phyloP scores from a whole-genome alignment of 2,329 filamentous ascomycete species.

The Colletotrichum kahawae region DNA sequence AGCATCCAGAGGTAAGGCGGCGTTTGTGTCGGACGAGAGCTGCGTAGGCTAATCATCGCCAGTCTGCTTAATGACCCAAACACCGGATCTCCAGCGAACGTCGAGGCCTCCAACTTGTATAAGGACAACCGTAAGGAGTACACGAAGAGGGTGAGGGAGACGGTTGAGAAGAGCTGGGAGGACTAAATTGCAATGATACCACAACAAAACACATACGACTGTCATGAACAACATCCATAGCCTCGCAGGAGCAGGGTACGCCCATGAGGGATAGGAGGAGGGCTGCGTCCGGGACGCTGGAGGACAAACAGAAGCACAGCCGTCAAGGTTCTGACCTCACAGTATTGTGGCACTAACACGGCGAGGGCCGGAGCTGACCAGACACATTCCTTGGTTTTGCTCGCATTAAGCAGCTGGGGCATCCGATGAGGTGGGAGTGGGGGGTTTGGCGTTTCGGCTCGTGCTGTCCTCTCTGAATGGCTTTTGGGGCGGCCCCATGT shows the following conservation, averaged over 20 bases:
- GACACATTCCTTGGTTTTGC: not conserved
- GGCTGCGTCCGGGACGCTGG: not conserved
- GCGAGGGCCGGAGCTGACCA: not conserved
- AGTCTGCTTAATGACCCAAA: slow-evolving; percentile 98
- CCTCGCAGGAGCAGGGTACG: not conserved
- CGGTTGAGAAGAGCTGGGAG: slow-evolving; percentile 99
- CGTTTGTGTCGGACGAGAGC: not conserved
- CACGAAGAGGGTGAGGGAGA: slow-evolving; percentile 91
- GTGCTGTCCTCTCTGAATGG: slow-evolving; percentile 13
- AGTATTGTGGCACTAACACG: not conserved
- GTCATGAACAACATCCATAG: slow-evolving; percentile 8
- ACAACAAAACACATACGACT: slow-evolving; percentile 12
- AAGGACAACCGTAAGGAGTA: slow-evolving; percentile 98
- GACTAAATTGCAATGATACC: slow-evolving; percentile 58
- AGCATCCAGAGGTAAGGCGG: slow-evolving; percentile 86
- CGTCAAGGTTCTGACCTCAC: not conserved
- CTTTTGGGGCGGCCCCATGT: slow-evolving; percentile 13
- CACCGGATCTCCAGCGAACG: slow-evolving; percentile 96
- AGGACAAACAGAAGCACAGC: not conserved
- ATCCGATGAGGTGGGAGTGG: slow-evolving; percentile 9
- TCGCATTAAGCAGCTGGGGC: slow-evolving; percentile 18
- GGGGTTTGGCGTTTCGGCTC: slow-evolving; percentile 20
- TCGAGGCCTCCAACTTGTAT: slow-evolving; percentile 97
- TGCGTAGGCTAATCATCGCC: not conserved
- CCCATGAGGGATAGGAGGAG: not conserved